phyloP scores from a whole-genome alignment of 1,284 basidiomycete species.

The Ustilago nuda region DNA sequence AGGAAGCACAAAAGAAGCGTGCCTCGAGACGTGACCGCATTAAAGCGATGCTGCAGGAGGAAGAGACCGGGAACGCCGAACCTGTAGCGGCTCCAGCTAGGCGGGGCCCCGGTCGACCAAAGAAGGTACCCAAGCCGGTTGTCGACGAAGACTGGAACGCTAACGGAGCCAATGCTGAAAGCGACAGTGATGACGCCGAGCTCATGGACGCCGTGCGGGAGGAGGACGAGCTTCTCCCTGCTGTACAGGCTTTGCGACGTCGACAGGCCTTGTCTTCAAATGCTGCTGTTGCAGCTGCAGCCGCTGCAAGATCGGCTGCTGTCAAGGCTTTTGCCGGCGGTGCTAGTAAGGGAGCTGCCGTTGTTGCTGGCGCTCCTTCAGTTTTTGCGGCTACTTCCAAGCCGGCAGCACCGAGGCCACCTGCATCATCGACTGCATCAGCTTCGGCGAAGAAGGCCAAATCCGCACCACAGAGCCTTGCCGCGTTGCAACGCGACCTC shows the following conservation, averaged over 20 bases:
- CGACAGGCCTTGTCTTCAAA: conserved; percentile 25
- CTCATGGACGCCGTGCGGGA: conserved; percentile 29
- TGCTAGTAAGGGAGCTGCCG: background rate
- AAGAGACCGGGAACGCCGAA: conserved; percentile 5
- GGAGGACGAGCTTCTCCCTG: conserved; percentile 37
- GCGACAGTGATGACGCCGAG: conserved; percentile 40
- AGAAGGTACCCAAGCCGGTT: conserved; percentile 22
- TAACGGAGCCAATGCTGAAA: conserved; percentile 17
- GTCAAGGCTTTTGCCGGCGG: conserved; percentile 3
- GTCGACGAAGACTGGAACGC: conserved; percentile 35
- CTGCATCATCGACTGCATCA: background rate
- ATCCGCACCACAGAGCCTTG: conserved; percentile 9
- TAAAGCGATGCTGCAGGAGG: conserved; percentile 34
- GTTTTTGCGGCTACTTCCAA: conserved; percentile 6
- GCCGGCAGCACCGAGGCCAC: background rate
- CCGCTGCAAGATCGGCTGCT: conserved; percentile 5
- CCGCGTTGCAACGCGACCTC: conserved; percentile 29
- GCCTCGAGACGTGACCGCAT: conserved; percentile 39
- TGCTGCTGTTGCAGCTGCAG: conserved; percentile 18
- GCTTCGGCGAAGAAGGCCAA: conserved; percentile 20
- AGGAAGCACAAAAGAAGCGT: conserved; percentile 28
- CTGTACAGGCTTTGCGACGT: conserved; percentile 32
- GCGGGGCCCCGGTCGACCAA: conserved; percentile 28
- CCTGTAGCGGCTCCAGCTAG: conserved; percentile 12
- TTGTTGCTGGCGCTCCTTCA: background rate